Base-by-base conservation (phyloP, 352 stramenopile species). In the Globisporangium spiculum region DNA sequence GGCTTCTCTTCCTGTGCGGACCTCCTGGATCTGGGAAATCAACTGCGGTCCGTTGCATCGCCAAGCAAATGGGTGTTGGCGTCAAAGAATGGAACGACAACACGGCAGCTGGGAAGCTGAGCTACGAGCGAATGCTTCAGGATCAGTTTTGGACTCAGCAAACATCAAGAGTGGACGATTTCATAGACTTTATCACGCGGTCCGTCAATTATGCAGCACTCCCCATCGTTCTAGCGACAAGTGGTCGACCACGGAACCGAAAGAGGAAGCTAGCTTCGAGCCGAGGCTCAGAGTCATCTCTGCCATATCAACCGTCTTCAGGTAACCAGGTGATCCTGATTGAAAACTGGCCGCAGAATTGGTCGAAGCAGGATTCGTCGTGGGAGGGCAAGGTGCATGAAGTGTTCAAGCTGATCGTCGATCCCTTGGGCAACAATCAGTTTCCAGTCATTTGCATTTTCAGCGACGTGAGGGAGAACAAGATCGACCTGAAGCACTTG, bases 21-120 rank as follows among this genome's bases (percentile, higher is more conserved):
- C 86, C 88, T 9, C 86, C 89, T 16, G 89, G 89, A 14, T 80
- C 80, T 18, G 89, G 89, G 14, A 97, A 97, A 62, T 97, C 89
- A 10, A 91, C 89, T 20, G 83, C 81, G 5, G 76, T 96, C 41
- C 75, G 80, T 8, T 87, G 82, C 41, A 78, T 95, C 44, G 83
- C 83, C 4, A 55, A 66, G 1, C 53, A 78, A 30, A 74, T 92
- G 65, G 75, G 70, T 0, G 36, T 94, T 4, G 16, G 68, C 2
- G 71, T 94, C 20, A 84, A 85, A 36, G 81, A 93, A 44, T 96
- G 88, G 88, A 65, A 75, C 58, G 89, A 96, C 67, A 90, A 89
- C n/a, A 73, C 76, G 20, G 73, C 77, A 8, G 78, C 82, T 14
- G 78, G 81, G 2, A 78, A 78, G 46, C 54, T 93, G 3, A 68